Evolutionary conservation across 306 rosid genomes (phyloP).

Genomic region (Calophaca sinica): DNA sequence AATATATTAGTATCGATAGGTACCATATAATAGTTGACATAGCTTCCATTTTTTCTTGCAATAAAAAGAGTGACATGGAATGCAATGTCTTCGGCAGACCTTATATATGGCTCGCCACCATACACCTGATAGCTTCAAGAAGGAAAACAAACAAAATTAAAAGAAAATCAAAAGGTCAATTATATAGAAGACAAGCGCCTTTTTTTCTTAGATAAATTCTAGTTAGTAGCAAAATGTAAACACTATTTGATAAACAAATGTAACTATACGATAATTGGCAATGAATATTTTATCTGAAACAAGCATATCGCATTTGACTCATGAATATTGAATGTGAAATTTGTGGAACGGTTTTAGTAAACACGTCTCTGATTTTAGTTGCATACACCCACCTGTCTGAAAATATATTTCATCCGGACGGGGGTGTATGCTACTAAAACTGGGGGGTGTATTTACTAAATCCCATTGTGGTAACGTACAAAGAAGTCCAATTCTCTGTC

Average conservation of each 20-base stretch:
- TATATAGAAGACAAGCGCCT: not conserved
- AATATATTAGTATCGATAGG: not conserved
- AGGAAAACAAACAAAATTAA: not conserved
- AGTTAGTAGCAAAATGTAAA: not conserved
- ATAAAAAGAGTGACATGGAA: conserved; percentile 71
- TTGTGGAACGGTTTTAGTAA: too few relatives aligned
- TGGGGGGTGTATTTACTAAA: too few relatives aligned
- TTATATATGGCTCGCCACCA: conserved; percentile 65
- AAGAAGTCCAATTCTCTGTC: conserved; percentile 84
- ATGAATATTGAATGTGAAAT: too few relatives aligned
- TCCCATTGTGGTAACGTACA: conserved; percentile 52
- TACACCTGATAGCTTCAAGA: conserved; percentile 64
- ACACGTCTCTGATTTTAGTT: too few relatives aligned
- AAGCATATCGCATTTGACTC: too few relatives aligned
- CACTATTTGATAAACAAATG: not conserved
- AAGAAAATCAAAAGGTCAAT: not conserved
- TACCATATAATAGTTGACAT: conserved; percentile 84
- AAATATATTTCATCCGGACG: too few relatives aligned
- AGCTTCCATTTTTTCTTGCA: conserved; percentile 78
- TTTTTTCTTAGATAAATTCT: too few relatives aligned
- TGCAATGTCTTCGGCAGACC: conserved; percentile 83
- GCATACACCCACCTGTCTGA: too few relatives aligned
- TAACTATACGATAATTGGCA: not conserved
- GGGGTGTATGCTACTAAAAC: too few relatives aligned
- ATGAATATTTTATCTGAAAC: not conserved